Base-by-base conservation (phyloP, 1,139 yeast genomes). In the Lodderomyces metapsilosis region DNA sequence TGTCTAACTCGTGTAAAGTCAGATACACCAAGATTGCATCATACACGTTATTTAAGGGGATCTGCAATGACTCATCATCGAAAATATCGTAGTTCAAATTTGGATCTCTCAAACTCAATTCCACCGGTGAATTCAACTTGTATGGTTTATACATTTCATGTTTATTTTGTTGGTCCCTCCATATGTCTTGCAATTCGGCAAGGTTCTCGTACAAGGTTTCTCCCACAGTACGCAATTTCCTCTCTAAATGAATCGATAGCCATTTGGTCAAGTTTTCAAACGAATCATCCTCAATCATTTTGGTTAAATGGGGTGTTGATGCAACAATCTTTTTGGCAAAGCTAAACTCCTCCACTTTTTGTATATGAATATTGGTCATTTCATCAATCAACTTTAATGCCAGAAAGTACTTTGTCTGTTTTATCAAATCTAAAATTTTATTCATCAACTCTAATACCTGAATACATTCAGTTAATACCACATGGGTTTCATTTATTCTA, bases 381-480 rank as follows among this genome's bases (percentile, higher is more conserved):
- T 84, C 94, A 47, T 88, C 92, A 43, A 89, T 68, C 49, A 87
- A 78, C 57, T 88, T 88, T 52, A 92, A 76, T 0, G 98, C 97
- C 47, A 86, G 86, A 61, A 88, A 92, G 54, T 88, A 87, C 50
- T 84, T 84, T 52, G 82, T 80, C 48, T 77, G 80, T 47, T 80
- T 78, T 49, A 89, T 84, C 57, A 89, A 68, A 39, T 87, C 94
- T 57, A 88, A 89, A 41, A 89, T 88, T 54, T 83, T 85, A 60
- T 89, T 91, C 20, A 96, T 86, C 52, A 85, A 76, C 56, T 91
- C 96, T 46, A 92, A 71, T 9, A 91, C 92, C 50, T 85, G 91
- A 25, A 91, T 71, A 53, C 96, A 86, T 44, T 84, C 71, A 45
- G 74, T 82, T 39, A 85, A 72, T 37, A 82, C 76, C 34, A 74